Evolutionary conservation across 2,329 filamentous ascomycete species (phyloP).

Genomic region (Hirsutella rhossiliensis): DNA sequence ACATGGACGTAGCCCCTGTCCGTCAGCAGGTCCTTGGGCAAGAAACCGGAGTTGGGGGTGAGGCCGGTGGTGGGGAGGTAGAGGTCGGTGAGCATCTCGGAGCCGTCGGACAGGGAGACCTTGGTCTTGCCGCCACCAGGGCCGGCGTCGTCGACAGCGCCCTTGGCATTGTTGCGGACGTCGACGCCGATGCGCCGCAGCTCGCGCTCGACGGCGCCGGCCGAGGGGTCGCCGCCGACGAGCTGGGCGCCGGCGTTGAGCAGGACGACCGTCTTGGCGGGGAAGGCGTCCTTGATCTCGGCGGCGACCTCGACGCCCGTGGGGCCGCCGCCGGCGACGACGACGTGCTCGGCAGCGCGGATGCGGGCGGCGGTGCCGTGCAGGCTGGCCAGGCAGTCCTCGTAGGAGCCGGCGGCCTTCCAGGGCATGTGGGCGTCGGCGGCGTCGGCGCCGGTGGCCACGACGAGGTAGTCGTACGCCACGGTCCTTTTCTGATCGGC

Average conservation of each 20-base stretch:
- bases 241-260: slow-evolving; percentile 28
- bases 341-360: slow-evolving; percentile 33
- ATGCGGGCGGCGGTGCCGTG: slow-evolving; percentile 27
- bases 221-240: slow-evolving; percentile 30
- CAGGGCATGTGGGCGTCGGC: slow-evolving; percentile 31
- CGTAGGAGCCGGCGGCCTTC: slow-evolving; percentile 36
- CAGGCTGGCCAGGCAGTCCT: slow-evolving; percentile 29
- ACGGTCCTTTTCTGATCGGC: too few relatives aligned
- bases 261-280: slow-evolving; percentile 36
- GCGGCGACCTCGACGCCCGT: slow-evolving; percentile 44
- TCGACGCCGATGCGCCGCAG: slow-evolving; percentile 41
- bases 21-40: slow-evolving; percentile 31
- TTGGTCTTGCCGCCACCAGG: slow-evolving; percentile 32
- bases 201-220: slow-evolving; percentile 29
- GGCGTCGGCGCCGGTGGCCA: slow-evolving; percentile 41
- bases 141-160: slow-evolving; percentile 17
- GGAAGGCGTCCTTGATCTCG: slow-evolving; percentile 41
- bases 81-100: slow-evolving; percentile 38
- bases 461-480: slow-evolving; percentile 43
- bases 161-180: slow-evolving; percentile 29
- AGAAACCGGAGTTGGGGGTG: slow-evolving; percentile 40
- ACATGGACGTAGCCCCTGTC: slow-evolving; percentile 32
- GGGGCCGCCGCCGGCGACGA: slow-evolving; percentile 43
- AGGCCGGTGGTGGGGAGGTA: slow-evolving; percentile 45
- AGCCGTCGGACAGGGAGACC: slow-evolving; percentile 32